Conservation (phyloP, 192 early-diverging fungal genomes). For the Umbelopsis sp. region DNA sequence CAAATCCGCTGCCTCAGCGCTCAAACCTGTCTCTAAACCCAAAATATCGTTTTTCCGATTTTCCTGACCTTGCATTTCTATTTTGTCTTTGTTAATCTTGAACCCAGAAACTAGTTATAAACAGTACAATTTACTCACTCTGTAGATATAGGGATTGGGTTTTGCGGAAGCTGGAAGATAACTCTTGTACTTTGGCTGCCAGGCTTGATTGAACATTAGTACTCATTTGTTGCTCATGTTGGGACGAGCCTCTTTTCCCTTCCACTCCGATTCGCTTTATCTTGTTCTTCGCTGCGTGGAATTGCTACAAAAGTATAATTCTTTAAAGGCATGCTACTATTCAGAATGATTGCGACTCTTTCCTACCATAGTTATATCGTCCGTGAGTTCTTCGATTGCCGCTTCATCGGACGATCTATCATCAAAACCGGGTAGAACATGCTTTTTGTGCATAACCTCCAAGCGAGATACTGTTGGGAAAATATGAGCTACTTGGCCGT, state of each 20-base stretch:
- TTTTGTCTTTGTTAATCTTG: conserved; percentile 7
- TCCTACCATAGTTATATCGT: conserved; percentile 79
- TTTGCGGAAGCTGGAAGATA: conserved; percentile 81
- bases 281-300: conserved; percentile 77
- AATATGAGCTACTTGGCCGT: background rate
- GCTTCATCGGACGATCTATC: conserved; percentile 79
- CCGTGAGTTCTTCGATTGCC: conserved; percentile 81
- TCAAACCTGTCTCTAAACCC: conserved; percentile 31
- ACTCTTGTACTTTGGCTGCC: conserved; percentile 88
- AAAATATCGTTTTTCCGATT: conserved; percentile 40
- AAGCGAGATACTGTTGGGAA: conserved; percentile 65
- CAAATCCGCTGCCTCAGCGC: conserved; percentile 35
- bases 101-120: background rate
- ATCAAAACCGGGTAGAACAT: conserved; percentile 93
- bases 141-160: conserved; percentile 87
- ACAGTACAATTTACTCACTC: conserved; percentile 50
- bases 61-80: conserved; percentile 46
- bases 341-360: conserved; percentile 3
- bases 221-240: conserved; percentile 69
- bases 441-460: conserved; percentile 83
- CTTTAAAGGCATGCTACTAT: conserved; percentile 6
- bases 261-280: conserved; percentile 75
- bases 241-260: conserved; percentile 41
- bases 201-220: conserved; percentile 90
- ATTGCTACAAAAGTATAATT: conserved; percentile 57